Base-by-base conservation (phyloP, 208 protist species). In the Acanthamoeba culbertsoni region DNA sequence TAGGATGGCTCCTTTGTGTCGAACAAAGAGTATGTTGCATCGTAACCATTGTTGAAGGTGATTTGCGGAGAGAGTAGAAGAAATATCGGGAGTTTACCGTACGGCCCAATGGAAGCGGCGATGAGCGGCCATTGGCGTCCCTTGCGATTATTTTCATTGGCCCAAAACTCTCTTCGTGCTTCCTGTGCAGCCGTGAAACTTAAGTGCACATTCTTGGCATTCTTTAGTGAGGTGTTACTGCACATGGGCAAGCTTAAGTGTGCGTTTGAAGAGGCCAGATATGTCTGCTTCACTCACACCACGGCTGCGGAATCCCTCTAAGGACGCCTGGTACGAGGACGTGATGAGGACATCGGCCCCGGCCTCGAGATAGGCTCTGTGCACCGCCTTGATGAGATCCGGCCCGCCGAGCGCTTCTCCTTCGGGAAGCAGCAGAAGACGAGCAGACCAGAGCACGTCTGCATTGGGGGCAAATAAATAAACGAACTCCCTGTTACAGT, bases 361-460 rank as follows among this genome's bases (percentile, higher is more conserved):
- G n/a, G 86, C 86, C 26, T 91, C 86, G 18, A 91, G 86, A 37
- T 91, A 91, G 86, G 48, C 37, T 55, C 37, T 7, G 59, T 91
- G 86, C 48, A 91, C 86, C 14, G 33, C 42, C 57, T 91, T 91
- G 46, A 91, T 91, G 28, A 73, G 14, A 7, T 90, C 82, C 7
- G 82, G 16, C 12, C 59, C 59, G 16, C 28, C 7, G 7, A 16
- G 6, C 37, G 31, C 35, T 10, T 14, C 65, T 28, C 37, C 26
- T 10, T 7, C n/a, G 40, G 63, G 53, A 14, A 26, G 40, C 35
- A 73, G 40, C 59, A 91, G 57, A 28, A 90, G 14, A 14, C 59
- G 33, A 33, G 86, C 86, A 42, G 86, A 91, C 86, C 86, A 91
- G 53, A 91, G 45, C 35, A 26, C 10, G 45, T 91, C 86, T 91